Base-by-base conservation (phyloP, 257 asterid species). In the Solanum virginianum region DNA sequence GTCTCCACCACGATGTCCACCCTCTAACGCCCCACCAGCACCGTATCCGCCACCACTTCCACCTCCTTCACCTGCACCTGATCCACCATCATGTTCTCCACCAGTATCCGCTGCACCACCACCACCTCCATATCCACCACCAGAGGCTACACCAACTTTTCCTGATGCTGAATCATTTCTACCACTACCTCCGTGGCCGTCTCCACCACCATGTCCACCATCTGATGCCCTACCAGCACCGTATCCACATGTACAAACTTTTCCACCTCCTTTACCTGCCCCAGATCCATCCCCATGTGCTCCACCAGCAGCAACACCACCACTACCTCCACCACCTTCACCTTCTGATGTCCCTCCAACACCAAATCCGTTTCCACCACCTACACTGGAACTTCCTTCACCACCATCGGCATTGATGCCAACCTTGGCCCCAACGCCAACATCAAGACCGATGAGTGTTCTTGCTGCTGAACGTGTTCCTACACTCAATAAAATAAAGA, bases 391-490 rank as follows among this genome's bases (percentile, higher is more conserved):
- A 3, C 91, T 91, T 22, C 63, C 69, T 2, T 91, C 95, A 0
- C 85, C 87, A 1, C 89, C 90, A 17, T 88, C 89, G 0, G 89
- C 91, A 65, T 84, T 84, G 20, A 41, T 82, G 18, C 77, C 85
- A 69, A 36, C 55, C 6, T 80, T 89, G 82, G 43, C 59, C 1
- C 82, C 88, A 43, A 75, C 53, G 55, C 84, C 87, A 55, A 85
- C 92, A 18, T 80, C 89, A 24, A 57, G 32, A 45, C 59, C 14
- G 65, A 89, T 85, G 69, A 94, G 95, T 72, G 90, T 85, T 93
- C 97, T 92, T 69, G 93, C 94, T 5, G 94, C 95, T 1, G 95
- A 90, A 85, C 91, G 89, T 5, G 91, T 10, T 1, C 88, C 91
- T 43, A 91, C 24, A 66, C 90, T 87, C 84, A 92, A 83, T 20